Evolutionary conservation across 202 grass and related monocot species (phyloP).

Genomic region (Thinopyrum obtusiflorum): DNA sequence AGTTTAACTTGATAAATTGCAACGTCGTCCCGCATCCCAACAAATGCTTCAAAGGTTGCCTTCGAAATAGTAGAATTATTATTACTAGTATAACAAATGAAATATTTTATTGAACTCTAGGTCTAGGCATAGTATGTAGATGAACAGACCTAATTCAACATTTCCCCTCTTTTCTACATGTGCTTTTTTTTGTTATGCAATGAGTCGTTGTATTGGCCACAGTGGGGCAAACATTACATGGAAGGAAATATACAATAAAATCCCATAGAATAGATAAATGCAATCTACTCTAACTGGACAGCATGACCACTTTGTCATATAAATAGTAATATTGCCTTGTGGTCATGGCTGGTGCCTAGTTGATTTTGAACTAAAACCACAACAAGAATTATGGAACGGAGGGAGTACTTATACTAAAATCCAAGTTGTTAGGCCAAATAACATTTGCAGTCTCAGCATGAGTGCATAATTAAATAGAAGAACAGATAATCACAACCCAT

Average conservation of each 20-base stretch:
- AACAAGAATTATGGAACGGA: too few relatives aligned
- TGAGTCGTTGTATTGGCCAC: background rate
- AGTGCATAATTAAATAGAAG: background rate
- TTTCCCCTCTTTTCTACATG: background rate
- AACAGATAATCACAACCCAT: background rate
- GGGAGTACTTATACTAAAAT: background rate
- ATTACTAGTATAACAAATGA: constrained; percentile 31
- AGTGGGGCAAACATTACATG: background rate
- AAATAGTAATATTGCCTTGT: background rate
- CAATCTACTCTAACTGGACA: background rate
- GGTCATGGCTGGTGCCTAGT: background rate
- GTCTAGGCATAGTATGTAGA: background rate
- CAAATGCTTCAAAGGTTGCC: constrained; percentile 94
- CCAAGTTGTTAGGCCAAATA: background rate
- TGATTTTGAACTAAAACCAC: too few relatives aligned
- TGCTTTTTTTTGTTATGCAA: background rate
- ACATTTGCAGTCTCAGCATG: background rate
- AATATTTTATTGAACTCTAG: background rate
- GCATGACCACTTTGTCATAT: background rate
- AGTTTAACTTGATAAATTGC: constrained; percentile 98
- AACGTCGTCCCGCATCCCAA: constrained; percentile 68
- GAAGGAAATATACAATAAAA: background rate
- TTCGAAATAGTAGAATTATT: constrained; percentile 26
- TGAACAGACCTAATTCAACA: background rate
- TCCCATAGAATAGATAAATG: background rate